Evolutionary conservation across 2,329 filamentous ascomycete genomes (phyloP).

Genomic region (Dactylellina haptotyla): DNA sequence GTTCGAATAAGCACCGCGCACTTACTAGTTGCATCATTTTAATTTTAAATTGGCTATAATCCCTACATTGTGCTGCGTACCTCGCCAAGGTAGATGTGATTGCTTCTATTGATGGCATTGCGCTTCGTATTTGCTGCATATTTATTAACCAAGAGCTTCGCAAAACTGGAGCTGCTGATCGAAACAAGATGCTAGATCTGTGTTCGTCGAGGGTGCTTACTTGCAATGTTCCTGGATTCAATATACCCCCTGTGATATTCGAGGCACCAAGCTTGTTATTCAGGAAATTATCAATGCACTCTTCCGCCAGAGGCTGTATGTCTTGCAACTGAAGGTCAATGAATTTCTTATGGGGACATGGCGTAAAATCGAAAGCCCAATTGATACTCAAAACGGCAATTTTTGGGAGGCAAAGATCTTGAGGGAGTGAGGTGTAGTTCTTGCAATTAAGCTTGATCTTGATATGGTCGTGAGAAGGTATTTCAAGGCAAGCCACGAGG

Average conservation of each 20-base stretch:
- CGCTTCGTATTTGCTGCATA: slow-evolving; percentile 31
- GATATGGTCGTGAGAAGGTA: slow-evolving; percentile 35
- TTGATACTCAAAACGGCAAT: slow-evolving; percentile 13
- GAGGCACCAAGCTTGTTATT: slow-evolving; percentile 37
- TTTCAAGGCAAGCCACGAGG: slow-evolving; percentile 37
- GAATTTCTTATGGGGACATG: slow-evolving; percentile 16
- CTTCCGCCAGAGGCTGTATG: slow-evolving; percentile 24
- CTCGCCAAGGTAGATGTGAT: slow-evolving; percentile 37
- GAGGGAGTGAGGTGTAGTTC: slow-evolving; percentile 30
- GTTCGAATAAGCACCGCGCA: not conserved
- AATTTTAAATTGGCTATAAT: slow-evolving; percentile 27
- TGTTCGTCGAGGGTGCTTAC: not conserved
- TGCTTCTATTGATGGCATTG: slow-evolving; percentile 39
- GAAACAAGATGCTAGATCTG: not conserved
- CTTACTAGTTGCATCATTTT: slow-evolving; percentile 41
- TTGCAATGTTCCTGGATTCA: slow-evolving; percentile 22
- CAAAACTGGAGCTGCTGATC: not conserved
- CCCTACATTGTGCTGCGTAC: slow-evolving; percentile 38
- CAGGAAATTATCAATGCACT: slow-evolving; percentile 29
- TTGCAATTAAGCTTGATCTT: slow-evolving; percentile 28
- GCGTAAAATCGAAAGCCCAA: slow-evolving; percentile 30
- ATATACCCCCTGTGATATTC: slow-evolving; percentile 35
- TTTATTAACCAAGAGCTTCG: not conserved
- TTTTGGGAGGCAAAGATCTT: slow-evolving; percentile 23
- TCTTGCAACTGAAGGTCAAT: slow-evolving; percentile 10